A percentile compares a stretch with the other conserved stretches of the same genome.
phyloP scores from a whole-genome alignment of 108 stramenopile species.

The Stephanodiscus minutulus region DNA sequence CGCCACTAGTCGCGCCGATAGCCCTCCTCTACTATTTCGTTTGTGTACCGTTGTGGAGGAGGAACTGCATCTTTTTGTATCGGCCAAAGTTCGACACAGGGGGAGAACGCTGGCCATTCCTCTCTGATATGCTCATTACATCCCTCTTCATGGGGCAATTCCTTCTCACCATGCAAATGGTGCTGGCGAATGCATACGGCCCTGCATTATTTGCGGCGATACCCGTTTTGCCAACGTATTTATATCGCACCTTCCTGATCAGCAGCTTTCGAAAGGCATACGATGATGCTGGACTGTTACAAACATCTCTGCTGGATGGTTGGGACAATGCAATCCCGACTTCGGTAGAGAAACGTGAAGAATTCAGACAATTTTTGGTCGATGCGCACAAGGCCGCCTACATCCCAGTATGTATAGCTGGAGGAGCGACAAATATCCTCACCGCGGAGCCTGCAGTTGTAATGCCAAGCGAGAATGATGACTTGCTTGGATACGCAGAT shows the following conservation, averaged over 20 bases:
- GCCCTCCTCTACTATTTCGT: constrained; percentile 74
- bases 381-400: constrained; percentile 90
- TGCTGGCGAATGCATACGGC: constrained; percentile 34
- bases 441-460: constrained; percentile 84
- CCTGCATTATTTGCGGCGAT: constrained; percentile 71
- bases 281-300: constrained; percentile 77
- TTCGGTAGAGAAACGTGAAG: constrained; percentile 67
- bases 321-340: constrained; percentile 72
- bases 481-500: constrained; percentile 46
- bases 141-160: constrained; percentile 70
- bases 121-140: constrained; percentile 73
- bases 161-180: constrained; percentile 45
- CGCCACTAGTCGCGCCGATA: constrained; percentile 77
- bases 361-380: constrained; percentile 79
- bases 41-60: constrained; percentile 68
- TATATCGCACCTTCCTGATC: constrained; percentile 56
- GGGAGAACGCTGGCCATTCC: constrained; percentile 81
- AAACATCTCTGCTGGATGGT: constrained; percentile 82
- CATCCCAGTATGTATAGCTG: constrained; percentile 88
- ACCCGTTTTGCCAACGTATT: constrained; percentile 65
- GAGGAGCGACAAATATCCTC: constrained; percentile 58
- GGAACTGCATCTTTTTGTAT: constrained; percentile 81
- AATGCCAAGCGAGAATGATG: constrained; percentile 58
- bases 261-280: constrained; percentile 68
- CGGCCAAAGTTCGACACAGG: constrained; percentile 82